Conservation (phyloP, 805 yeast genomes). For the Isabelozyma heimii region DNA sequence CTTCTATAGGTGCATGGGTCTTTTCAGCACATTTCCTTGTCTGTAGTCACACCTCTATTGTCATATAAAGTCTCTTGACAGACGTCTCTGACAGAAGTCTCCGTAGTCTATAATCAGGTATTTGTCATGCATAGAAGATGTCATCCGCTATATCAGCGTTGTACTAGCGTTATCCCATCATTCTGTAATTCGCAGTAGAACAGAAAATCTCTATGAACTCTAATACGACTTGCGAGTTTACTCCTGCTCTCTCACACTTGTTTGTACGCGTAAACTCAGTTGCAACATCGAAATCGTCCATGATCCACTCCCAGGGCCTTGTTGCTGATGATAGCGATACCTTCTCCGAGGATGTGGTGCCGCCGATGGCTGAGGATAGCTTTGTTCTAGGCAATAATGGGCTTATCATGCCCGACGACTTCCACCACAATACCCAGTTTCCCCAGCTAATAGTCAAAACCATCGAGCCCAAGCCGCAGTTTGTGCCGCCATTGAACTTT, state of each 20-base stretch:
- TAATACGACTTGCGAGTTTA: neutral
- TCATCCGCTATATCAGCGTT: neutral
- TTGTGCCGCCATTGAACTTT: constrained; percentile 90
- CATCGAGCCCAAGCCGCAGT: constrained; percentile 14
- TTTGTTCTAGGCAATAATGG: neutral
- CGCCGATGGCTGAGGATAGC: too few relatives aligned
- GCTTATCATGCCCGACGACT: neutral
- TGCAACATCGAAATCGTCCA: neutral
- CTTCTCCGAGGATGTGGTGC: too few relatives aligned
- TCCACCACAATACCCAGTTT: neutral
- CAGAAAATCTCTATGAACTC: neutral
- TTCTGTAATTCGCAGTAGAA: neutral
- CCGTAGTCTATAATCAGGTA: too few relatives aligned
- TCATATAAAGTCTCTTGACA: too few relatives aligned
- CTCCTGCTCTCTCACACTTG: neutral
- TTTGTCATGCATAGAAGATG: too few relatives aligned
- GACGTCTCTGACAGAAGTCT: too few relatives aligned
- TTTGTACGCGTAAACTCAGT: too few relatives aligned
- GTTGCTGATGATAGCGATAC: too few relatives aligned
- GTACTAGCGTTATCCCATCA: neutral
- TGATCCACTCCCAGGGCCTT: neutral
- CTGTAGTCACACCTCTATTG: neutral
- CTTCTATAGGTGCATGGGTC: neutral
- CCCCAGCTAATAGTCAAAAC: constrained; percentile 5
- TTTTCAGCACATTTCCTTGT: neutral